Percentiles rank a stretch among this genome's conserved stretches.
Conservation (phyloP, 2,329 filamentous ascomycete species). For the Salinomyces thailandicus region DNA sequence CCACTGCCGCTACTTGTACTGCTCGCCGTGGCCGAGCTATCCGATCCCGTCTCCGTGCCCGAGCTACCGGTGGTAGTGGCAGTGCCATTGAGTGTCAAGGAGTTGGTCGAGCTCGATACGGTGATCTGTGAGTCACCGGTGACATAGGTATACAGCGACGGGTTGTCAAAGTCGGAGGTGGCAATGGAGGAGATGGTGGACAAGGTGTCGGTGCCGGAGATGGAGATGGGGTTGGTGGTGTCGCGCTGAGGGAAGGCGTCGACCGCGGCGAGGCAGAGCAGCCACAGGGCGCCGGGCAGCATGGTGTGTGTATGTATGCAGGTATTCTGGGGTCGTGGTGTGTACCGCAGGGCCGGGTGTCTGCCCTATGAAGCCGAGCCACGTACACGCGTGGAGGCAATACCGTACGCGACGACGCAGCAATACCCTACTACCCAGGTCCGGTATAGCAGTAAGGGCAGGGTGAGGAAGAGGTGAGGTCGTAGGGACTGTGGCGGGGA, state of each 20-base stretch:
- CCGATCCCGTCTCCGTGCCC: background rate
- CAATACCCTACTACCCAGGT: too few species aligned
- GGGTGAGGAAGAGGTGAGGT: too few species aligned
- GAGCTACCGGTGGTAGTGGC: background rate
- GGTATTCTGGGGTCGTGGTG: too few species aligned
- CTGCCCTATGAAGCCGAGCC: background rate
- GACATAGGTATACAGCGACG: too few species aligned
- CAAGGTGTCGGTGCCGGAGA: constrained; percentile 20
- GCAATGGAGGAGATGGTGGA: background rate
- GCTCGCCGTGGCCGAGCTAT: background rate
- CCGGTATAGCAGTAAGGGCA: too few species aligned
- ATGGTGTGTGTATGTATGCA: too few species aligned
- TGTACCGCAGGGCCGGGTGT: too few species aligned
- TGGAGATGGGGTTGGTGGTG: constrained; percentile 13
- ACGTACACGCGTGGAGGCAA: background rate
- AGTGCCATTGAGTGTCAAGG: background rate
- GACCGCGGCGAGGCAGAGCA: constrained; percentile 27
- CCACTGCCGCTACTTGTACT: background rate
- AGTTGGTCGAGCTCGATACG: background rate
- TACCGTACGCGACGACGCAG: too few species aligned
- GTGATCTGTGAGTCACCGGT: background rate
- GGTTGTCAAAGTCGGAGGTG: background rate
- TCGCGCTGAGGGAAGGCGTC: constrained; percentile 22
- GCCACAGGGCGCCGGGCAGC: constrained; percentile 20
- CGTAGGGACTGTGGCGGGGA: too few species aligned